Evolutionary conservation across 495 filamentous ascomycete genomes (phyloP), one percentile per base, ranked within the genome.

Genomic region (Hyaloscypha bicolor): DNA sequence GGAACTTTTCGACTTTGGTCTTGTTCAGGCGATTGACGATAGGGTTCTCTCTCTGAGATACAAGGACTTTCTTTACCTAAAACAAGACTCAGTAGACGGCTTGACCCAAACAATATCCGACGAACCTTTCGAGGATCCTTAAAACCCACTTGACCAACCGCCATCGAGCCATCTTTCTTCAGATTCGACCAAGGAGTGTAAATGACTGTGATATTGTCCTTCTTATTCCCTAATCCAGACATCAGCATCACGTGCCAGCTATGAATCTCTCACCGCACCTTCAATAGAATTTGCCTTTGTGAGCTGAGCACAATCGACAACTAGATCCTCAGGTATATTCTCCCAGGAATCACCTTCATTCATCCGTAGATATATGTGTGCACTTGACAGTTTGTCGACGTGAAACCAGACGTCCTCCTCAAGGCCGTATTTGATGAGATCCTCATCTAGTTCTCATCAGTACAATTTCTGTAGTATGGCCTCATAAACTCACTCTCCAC

Each of bases 241-340:
- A 35, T 25, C 25, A 71, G 55, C n/a, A 52, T 64, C 62, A 72
- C 48, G 39, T 60, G 65, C 33, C 31, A 59, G 14, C 56, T n/a
- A 31, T 33, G 6, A 11, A n/a, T 19, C 48, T 16, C 25, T 57
- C 2, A 9, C 22, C 33, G 53, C 64, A 92, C 92, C 96, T 79
- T 99, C 95, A 72, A 99, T 99, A 37, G 94, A 97, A 79, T 99
- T 99, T 61, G 95, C 94, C 79, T 99, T 99, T 60, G 95, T 99
- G 62, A 99, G 83, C 76, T 99, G 95, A 22, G 88, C 94, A 70
- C 94, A 93, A 77, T 99, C 95, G 58, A 85, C 88, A 37, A 99
- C 69, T 25, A 99, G 83, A 6, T 88, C 86, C 63, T 86, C 69
- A 3, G 91, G 87, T 64, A 99, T 91, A 42, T 84, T 80, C 21